A percentile compares a stretch with the other conserved stretches of the same genome.
Conservation (phyloP, 192 early-diverging fungal genomes). For the Lunasporangiospora selenospora region DNA sequence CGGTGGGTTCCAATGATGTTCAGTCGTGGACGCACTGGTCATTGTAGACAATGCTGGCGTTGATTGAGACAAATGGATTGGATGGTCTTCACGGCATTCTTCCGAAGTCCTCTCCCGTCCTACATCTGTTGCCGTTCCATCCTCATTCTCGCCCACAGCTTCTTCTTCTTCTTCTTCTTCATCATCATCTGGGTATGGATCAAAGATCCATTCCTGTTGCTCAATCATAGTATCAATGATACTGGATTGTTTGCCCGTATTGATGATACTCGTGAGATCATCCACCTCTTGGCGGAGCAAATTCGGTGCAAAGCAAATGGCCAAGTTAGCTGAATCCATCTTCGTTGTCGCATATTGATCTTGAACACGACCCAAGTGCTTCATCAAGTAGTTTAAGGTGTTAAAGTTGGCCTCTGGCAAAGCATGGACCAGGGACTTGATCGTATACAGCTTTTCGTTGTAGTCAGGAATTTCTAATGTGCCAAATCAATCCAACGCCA, state of each 20-base stretch:
- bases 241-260: slow-evolving; percentile 72
- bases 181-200: slow-evolving; percentile 51
- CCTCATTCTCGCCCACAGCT: slow-evolving; percentile 4
- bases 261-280: slow-evolving; percentile 67
- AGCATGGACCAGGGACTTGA: slow-evolving; percentile 72
- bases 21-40: too few relatives aligned
- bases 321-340: slow-evolving; percentile 91
- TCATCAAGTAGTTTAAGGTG: slow-evolving; percentile 69
- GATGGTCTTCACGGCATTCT: too few relatives aligned
- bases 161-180: slow-evolving; percentile 21
- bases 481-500: background rate
- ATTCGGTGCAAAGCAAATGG: slow-evolving; percentile 88
- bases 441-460: slow-evolving; percentile 69
- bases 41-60: too few relatives aligned
- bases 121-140: background rate
- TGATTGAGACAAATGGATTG: too few relatives aligned
- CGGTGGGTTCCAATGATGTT: too few relatives aligned
- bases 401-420: slow-evolving; percentile 64
- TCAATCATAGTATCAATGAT: slow-evolving; percentile 75
- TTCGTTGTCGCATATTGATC: slow-evolving; percentile 76
- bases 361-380: slow-evolving; percentile 70
- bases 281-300: slow-evolving; percentile 65
- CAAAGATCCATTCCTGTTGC: slow-evolving; percentile 69
- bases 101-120: too few relatives aligned
- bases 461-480: slow-evolving; percentile 61